Evolutionary conservation across 1,284 basidiomycete species (phyloP), one percentile per base, ranked within the genome.

Genomic region (Tausonia pullulans): DNA sequence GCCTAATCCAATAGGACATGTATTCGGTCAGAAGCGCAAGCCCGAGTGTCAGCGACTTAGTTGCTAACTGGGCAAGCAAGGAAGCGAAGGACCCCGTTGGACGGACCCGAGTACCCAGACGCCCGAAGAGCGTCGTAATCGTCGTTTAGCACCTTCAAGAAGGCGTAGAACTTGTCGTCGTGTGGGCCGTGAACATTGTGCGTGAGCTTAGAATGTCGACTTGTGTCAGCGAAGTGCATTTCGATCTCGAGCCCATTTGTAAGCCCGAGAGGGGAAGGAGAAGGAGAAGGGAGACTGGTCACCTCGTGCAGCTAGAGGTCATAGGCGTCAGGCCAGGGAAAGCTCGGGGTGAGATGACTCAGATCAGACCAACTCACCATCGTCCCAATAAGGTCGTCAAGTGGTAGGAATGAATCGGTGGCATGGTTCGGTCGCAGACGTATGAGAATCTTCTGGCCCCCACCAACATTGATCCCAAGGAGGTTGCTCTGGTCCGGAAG

Each of bases 181-280:
- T 94, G 91, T 2, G 89, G 87, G 0, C 88, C 88, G 72, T 90
- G 87, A 5, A 87, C 83, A 71, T 90, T 93, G 73, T 94, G 91
- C 0, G 90, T 87, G 46, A 94, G 84, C 87, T 90, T 49, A 14
- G 8, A 9, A 49, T 9, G 48, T 14, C 48, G 27, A 27, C 27
- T 27, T 27, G 27, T 27, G 27, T 27, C 27, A 27, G 27, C 27
- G 27, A 27, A 27, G 27, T 27, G 27, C 27, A 27, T 27, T 27
- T 27, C 27, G 27, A 27, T 27, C 27, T 27, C 27, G 27, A 27
- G 27, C 27, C 27, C 27, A 1, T 27, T 27, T 27, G 27, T 27
- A n/a, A 58, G 46, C 50, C 49, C 27, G 27, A 44, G n/a, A 49
- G 65, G 46, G 57, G 51, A 40, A 46, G 10, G 45, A 45, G 27